Evolutionary conservation across 202 grass and related monocot species (phyloP), one percentile per base, ranked within the genome.

Genomic region (Alloteropsis angusta): DNA sequence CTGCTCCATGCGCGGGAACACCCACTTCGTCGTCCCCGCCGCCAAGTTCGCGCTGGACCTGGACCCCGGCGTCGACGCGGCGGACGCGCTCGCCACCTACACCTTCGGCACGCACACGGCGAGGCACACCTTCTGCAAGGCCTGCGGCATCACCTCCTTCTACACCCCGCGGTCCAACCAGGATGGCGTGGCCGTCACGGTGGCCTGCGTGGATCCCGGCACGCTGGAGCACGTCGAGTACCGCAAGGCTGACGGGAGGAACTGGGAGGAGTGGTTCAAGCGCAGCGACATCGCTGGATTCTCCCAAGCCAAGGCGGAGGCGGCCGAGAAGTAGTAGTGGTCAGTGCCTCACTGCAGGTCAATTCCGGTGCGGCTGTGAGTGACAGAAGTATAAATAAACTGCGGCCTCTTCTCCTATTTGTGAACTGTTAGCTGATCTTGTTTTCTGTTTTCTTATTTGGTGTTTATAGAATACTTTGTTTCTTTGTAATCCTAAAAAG

Each of bases 91-190:
- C 28, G 82, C 94, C 80, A 88, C 91, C 52, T 97, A 97, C 78
- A 92, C 85, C 63, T 97, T 97, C 65, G 91, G 91, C 57, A 94
- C 94, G 41, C 91, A 85, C 87, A 87, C 85, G 15, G 91, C 87
- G 15, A 90, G 79, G 74, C 94, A 97, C 73, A 88, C 55, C 44
- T 94, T 97, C 83, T 97, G 94, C 85, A 90, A 76, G 89, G 59
- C 83, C 42, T 94, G 91, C 50, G 91, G 89, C 41, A 94, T 97
- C 76, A 90, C 89, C 71, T 94, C 95, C 6, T 97, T 89, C 84
- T 97, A 94, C 91, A 60, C 38, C 9, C 89, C 89, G 47, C 60
- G 89, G 68, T 88, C 89, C 37, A 88, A 94, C 75, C 87, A 87
- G n/a, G 94, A 90, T 56, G 91, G 89, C 57, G 56, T 92, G 50